phyloP scores from a whole-genome alignment of 2,329 filamentous ascomycete species.

The Pseudocercospora pini-densiflorae region DNA sequence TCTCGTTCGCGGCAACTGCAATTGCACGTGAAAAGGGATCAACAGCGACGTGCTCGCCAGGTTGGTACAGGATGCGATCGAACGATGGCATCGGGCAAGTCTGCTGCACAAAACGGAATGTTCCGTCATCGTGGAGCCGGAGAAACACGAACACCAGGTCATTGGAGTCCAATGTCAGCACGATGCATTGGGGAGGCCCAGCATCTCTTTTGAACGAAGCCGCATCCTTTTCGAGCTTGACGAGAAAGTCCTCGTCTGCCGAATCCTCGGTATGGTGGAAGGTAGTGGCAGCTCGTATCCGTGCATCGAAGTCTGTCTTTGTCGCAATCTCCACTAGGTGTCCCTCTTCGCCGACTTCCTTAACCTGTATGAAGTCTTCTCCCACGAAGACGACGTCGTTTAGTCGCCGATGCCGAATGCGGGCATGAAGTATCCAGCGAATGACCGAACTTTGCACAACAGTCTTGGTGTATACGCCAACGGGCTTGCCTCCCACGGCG shows the following conservation, averaged over 20 bases:
- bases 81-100: constrained; percentile 64
- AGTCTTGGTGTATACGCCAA: constrained; percentile 79
- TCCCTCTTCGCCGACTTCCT: constrained; percentile 64
- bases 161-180: constrained; percentile 74
- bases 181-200: constrained; percentile 77
- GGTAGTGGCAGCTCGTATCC: constrained; percentile 78
- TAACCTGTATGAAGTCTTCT: constrained; percentile 79
- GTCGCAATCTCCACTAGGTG: constrained; percentile 76
- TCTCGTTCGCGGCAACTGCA: constrained; percentile 72
- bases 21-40: constrained; percentile 71
- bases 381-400: constrained; percentile 90
- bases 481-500: constrained; percentile 30
- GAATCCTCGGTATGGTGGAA: constrained; percentile 57
- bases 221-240: constrained; percentile 34
- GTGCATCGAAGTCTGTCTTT: constrained; percentile 77
- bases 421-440: constrained; percentile 78
- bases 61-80: constrained; percentile 54
- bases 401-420: constrained; percentile 68
- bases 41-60: constrained; percentile 72
- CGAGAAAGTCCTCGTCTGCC: constrained; percentile 43
- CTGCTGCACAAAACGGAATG: constrained; percentile 65
- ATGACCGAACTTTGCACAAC: constrained; percentile 75
- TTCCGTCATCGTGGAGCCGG: constrained; percentile 45
- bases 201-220: constrained; percentile 8
- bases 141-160: constrained; percentile 80